A percentile compares a stretch with the other conserved stretches of the same genome.
phyloP scores from a whole-genome alignment of 805 yeast species.

The Kurtzmaniella fragi region DNA sequence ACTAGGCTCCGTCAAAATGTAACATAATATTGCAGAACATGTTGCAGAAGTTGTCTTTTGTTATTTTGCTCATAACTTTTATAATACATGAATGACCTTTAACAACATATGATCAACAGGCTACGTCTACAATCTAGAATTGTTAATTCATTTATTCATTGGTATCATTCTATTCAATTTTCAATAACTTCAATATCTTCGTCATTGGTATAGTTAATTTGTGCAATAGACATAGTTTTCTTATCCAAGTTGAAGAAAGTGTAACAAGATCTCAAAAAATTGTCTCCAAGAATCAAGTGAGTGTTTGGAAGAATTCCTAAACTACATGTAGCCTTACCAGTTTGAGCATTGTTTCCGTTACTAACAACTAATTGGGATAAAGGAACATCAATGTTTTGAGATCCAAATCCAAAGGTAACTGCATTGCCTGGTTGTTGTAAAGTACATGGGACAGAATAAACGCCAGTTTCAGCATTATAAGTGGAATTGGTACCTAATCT shows the following conservation, averaged over 20 bases:
- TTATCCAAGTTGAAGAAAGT: constrained; percentile 22
- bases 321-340: constrained; percentile 10
- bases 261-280: constrained; percentile 22
- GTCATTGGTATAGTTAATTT: constrained; percentile 10
- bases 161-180: no score
- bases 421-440: constrained; percentile 7
- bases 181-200: constrained; percentile 12
- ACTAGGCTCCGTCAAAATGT: no score
- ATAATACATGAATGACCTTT: no score
- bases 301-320: constrained; percentile 13
- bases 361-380: constrained; percentile 8
- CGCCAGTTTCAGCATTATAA: constrained; percentile 3
- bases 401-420: constrained; percentile 8
- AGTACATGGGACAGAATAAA: constrained; percentile 12
- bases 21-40: no score
- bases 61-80: no score
- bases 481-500: constrained; percentile 6
- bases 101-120: neutral
- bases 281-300: constrained; percentile 19
- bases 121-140: neutral
- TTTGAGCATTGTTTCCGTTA: constrained; percentile 9
- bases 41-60: no score
- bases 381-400: constrained; percentile 10
- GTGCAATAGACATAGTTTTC: constrained; percentile 20
- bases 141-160: constrained; percentile 2